Percentiles rank a stretch among this genome's conserved stretches.
Conservation (phyloP, 1,139 yeast species). For the Debaryomyces psychrophilus region DNA sequence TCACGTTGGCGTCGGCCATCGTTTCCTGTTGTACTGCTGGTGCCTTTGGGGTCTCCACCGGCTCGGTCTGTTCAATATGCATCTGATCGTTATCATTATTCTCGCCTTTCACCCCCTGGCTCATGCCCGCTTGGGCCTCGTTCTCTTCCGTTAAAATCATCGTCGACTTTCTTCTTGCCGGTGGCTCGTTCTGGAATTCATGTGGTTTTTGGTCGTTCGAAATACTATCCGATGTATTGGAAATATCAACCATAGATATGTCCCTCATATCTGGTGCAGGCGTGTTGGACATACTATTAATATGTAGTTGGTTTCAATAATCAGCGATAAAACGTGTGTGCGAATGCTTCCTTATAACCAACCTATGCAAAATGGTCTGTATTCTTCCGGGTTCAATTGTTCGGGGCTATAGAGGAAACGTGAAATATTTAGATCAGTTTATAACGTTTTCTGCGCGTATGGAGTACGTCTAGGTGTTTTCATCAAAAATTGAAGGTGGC, state of each 20-base stretch:
- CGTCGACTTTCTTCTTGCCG: slow-evolving; percentile 44
- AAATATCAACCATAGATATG: slow-evolving; percentile 50
- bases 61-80: slow-evolving; percentile 24
- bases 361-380: background rate
- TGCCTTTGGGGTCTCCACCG: slow-evolving; percentile 19
- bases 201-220: slow-evolving; percentile 10
- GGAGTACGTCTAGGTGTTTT: slow-evolving; percentile 1
- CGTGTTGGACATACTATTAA: slow-evolving; percentile 10
- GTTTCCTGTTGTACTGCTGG: slow-evolving; percentile 16
- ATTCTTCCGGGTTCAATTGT: background rate
- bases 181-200: slow-evolving; percentile 17
- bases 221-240: slow-evolving; percentile 28
- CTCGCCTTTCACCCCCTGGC: slow-evolving; percentile 15
- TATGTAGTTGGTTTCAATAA: slow-evolving; percentile 1
- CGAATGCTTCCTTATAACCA: background rate
- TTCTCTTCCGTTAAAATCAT: slow-evolving; percentile 45
- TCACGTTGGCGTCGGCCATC: slow-evolving; percentile 30
- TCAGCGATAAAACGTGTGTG: background rate
- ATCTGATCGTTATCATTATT: slow-evolving; percentile 21
- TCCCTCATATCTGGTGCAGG: slow-evolving; percentile 25
- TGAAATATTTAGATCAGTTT: background rate
- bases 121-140: slow-evolving; percentile 44
- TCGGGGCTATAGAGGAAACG: background rate
- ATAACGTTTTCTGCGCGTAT: background rate
- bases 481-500: slow-evolving; percentile 8